Conservation (phyloP, 2,329 filamentous ascomycete genomes). For the Epichloe gansuensis region DNA sequence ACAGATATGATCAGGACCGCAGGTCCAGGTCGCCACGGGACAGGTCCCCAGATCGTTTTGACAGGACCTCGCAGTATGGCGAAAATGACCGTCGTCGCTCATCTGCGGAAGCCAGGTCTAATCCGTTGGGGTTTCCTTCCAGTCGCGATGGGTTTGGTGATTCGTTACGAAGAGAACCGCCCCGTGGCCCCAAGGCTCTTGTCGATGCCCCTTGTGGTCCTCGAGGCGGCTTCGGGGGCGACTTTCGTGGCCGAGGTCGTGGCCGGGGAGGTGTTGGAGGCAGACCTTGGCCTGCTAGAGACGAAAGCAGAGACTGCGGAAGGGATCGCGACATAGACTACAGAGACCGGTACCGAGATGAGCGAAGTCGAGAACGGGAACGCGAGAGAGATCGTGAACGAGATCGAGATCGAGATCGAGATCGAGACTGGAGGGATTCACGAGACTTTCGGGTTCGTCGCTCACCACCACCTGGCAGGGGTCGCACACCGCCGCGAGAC, state of each 20-base stretch:
- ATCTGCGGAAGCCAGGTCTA: conserved; percentile 44
- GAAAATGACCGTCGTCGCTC: conserved; percentile 60
- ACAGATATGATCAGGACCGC: conserved; percentile 51
- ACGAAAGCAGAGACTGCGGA: conserved; percentile 49
- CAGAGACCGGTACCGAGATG: conserved; percentile 5
- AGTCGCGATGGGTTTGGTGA: conserved; percentile 48
- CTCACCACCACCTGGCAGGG: conserved; percentile 46
- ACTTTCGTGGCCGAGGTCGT: conserved; percentile 42
- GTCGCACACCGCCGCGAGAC: conserved; percentile 56
- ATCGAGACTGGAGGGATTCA: conserved; percentile 32
- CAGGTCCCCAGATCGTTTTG: conserved; percentile 56
- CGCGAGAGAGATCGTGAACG: conserved; percentile 40
- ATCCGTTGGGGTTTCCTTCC: conserved; percentile 46
- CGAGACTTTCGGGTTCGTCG: conserved; percentile 34
- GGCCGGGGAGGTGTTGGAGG: conserved; percentile 35
- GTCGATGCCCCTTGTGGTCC: conserved; percentile 58
- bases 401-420: conserved; percentile 38
- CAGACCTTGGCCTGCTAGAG: conserved; percentile 43
- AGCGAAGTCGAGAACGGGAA: conserved; percentile 39
- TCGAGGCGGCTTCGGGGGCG: conserved; percentile 53
- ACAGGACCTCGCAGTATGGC: conserved; percentile 40
- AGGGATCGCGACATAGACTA: conserved; percentile 5
- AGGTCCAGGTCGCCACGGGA: conserved; percentile 56
- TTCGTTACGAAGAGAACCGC: conserved; percentile 53
- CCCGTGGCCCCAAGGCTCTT: conserved; percentile 69